Base-by-base conservation (phyloP, 352 stramenopile genomes). In the Phytophthora quininea region DNA sequence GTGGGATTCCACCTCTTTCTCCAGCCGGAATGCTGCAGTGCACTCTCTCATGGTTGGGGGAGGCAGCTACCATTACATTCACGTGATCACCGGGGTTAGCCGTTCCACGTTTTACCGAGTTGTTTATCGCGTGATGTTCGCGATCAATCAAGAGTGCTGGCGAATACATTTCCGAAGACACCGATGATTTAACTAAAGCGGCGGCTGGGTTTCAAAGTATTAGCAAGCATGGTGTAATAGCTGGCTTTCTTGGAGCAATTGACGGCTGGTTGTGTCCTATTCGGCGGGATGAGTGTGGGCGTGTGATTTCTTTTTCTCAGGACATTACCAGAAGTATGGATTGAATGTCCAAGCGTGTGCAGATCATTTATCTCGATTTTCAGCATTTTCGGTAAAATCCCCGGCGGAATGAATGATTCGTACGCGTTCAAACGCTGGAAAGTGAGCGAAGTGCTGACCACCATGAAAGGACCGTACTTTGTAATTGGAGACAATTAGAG, bases 261-360 rank as follows among this genome's bases (percentile, higher is more conserved):
- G 62, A 64, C 43, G 62, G 54, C 29, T 64, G 54, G 48, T 27
- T 64, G 2, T 70, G 62, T 49, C 54, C 54, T 12, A 64, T 64
- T 29, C 29, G 54, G 0, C 7, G 7, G 1, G n/a, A 45, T 12
- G 48, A 64, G 15, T 61, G 40, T 15, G 48, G 54, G 40, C 33
- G 54, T 24, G 52, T 62, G 3, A 37, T 33, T 35, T 40, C 5
- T 40, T 11, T 64, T 58, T 33, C 64, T 69, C 30, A 15, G 54
- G 62, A 42, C 54, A 64, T 7, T 64, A 63, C 35, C 54, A 59
- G 10, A n/a, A 27, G 4, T 69, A 69, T 63, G 62, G 54, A 0
- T 32, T 59, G 0, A 67, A 67, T 51, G 40, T 67, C 0, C 59
- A 67, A 37, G 59, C 59, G 4, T 61, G 59, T 45, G 33, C 51